Conservation (phyloP, 495 filamentous ascomycete genomes). For the Xylaria longipes region DNA sequence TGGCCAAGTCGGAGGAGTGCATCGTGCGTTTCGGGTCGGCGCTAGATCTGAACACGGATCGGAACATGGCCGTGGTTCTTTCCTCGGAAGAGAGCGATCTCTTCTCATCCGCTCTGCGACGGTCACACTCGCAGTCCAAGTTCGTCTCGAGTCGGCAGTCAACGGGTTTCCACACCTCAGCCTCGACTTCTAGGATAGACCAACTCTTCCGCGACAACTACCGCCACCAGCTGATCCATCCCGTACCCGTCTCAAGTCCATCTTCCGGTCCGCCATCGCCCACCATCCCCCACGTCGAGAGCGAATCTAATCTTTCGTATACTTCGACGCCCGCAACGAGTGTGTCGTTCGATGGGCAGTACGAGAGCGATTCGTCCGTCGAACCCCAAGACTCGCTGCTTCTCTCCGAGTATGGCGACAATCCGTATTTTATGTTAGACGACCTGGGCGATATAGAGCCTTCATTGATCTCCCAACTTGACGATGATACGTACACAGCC, state of each 20-base stretch:
- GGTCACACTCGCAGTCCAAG: constrained; percentile 57
- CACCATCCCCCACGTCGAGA: constrained; percentile 45
- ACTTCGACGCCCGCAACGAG: constrained; percentile 68
- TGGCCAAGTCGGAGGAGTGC: constrained; percentile 26
- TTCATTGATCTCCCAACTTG: constrained; percentile 50
- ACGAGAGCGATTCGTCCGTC: constrained; percentile 54
- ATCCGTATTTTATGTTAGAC: constrained; percentile 47
- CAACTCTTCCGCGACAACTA: constrained; percentile 36
- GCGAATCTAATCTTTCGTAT: constrained; percentile 44
- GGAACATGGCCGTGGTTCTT: constrained; percentile 55
- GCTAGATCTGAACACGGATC: constrained; percentile 5
- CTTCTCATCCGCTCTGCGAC: constrained; percentile 52
- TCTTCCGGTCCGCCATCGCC: constrained; percentile 58
- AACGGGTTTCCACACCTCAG: constrained; percentile 47
- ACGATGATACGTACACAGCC: constrained; percentile 49
- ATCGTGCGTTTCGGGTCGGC: constrained; percentile 21
- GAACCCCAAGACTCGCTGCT: constrained; percentile 59
- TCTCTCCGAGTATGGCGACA: constrained; percentile 65
- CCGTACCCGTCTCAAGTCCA: constrained; percentile 49
- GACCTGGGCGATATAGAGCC: constrained; percentile 56
- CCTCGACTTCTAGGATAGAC: constrained; percentile 51
- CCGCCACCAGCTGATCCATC: constrained; percentile 37
- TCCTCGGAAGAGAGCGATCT: constrained; percentile 52
- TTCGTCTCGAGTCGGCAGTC: constrained; percentile 41
- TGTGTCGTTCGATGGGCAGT: constrained; percentile 64